Percentiles rank a stretch among this genome's conserved stretches.
These are phyloP conservation scores for Houttuynia cordata DNA, from an alignment of 164 flowering plant genomes.

Conservation along the genomic window DNA sequence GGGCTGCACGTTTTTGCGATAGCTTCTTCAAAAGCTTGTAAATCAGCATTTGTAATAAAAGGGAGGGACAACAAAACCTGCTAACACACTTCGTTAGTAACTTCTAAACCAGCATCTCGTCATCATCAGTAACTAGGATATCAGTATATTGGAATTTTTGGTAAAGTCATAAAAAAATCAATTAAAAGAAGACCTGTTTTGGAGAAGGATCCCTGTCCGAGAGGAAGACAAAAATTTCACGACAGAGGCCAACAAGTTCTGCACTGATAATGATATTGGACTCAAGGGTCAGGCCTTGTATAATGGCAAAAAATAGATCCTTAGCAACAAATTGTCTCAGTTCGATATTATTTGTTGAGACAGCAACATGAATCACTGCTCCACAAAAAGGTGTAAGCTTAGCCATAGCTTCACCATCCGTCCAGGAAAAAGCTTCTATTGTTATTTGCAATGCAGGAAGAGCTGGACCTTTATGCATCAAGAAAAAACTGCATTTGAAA, in stretches of 20 bases:
- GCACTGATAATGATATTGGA: constrained; percentile 71
- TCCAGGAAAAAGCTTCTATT: constrained; percentile 64
- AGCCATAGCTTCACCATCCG: constrained; percentile 72
- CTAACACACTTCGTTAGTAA: neutral
- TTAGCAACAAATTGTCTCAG: constrained; percentile 67
- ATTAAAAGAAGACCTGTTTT: constrained; percentile 45
- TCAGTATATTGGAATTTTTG: neutral
- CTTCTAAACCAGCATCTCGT: neutral
- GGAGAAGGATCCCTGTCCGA: constrained; percentile 75
- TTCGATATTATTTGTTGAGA: constrained; percentile 49
- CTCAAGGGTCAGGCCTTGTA: constrained; percentile 71
- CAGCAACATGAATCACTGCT: constrained; percentile 46
- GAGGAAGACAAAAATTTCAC: constrained; percentile 72
- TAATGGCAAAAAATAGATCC: constrained; percentile 69
- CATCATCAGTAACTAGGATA: neutral
- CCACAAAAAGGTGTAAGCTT: constrained; percentile 69
- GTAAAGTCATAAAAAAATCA: no score
- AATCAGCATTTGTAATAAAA: constrained; percentile 44
- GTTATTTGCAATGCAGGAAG: constrained; percentile 63
- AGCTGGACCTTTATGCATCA: constrained; percentile 51
- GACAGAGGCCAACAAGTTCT: constrained; percentile 76
- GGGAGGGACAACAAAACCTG: constrained; percentile 91
- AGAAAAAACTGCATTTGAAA: constrained; percentile 55
- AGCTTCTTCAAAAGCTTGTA: constrained; percentile 83
- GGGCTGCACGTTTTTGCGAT: constrained; percentile 74